Evolutionary conservation across 306 rosid species (phyloP).

Genomic region (Dicorynia guianensis): DNA sequence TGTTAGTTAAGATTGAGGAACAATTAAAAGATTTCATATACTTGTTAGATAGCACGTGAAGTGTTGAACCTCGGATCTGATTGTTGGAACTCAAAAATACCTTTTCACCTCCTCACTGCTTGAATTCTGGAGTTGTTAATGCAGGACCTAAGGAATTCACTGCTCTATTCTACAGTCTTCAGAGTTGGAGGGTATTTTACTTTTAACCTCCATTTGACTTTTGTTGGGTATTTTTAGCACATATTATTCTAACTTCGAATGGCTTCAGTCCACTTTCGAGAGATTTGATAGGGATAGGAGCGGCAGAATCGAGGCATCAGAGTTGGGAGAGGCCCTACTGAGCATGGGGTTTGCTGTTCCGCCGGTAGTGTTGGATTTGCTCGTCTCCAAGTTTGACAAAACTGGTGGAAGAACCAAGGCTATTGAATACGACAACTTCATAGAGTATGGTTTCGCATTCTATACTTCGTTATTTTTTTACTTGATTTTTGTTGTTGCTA

Average conservation of each 20-base stretch:
- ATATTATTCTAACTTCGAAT: conserved; percentile 6
- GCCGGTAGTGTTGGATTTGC: conserved; percentile 79
- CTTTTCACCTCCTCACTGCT: background rate
- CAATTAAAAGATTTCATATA: no score
- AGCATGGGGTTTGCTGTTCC: conserved; percentile 88
- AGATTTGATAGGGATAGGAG: conserved; percentile 89
- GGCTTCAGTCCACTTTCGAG: conserved; percentile 76
- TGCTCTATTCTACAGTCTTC: conserved; percentile 87
- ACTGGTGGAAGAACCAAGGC: conserved; percentile 83
- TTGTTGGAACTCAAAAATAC: background rate
- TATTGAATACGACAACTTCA: conserved; percentile 93
- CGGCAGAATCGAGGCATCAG: conserved; percentile 78
- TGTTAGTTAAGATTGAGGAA: no score
- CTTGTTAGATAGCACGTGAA: no score
- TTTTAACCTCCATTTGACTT: conserved; percentile 16
- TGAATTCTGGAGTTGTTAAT: conserved; percentile 27
- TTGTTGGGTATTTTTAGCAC: background rate
- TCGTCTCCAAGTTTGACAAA: conserved; percentile 92
- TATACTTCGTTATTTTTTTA: conserved; percentile 4
- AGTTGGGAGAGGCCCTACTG: conserved; percentile 87
- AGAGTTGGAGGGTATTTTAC: conserved; percentile 85
- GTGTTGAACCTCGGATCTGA: background rate
- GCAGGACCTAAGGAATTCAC: conserved; percentile 97
- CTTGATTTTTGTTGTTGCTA: background rate
- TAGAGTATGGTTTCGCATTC: conserved; percentile 70